phyloP scores from a whole-genome alignment of 2,329 filamentous ascomycete genomes.

The Chalaropsis thielavioides region DNA sequence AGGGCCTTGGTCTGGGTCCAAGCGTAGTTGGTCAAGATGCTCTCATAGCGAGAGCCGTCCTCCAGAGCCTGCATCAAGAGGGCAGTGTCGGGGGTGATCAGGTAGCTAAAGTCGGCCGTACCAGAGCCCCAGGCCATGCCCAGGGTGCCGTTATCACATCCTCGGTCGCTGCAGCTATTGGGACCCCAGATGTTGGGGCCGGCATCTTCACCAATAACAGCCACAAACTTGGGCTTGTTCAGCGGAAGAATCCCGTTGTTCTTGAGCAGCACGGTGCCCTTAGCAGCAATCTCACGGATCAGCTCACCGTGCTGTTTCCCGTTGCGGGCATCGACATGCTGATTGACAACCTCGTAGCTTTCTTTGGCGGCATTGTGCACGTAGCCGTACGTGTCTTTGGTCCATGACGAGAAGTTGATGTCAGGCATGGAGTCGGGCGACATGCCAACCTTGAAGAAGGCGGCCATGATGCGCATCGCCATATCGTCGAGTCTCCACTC shows the following conservation, averaged over 20 bases:
- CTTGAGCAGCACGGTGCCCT: constrained; percentile 80
- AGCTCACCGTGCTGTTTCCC: constrained; percentile 51
- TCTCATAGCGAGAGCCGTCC: constrained; percentile 47
- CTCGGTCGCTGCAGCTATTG: constrained; percentile 62
- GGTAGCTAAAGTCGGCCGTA: constrained; percentile 58
- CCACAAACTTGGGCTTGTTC: constrained; percentile 60
- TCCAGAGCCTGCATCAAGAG: constrained; percentile 47
- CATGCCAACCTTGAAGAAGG: constrained; percentile 52
- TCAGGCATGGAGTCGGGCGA: constrained; percentile 32
- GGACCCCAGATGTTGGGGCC: constrained; percentile 59
- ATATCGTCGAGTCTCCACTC: constrained; percentile 85
- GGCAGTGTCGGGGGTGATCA: constrained; percentile 58
- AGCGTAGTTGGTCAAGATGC: constrained; percentile 51
- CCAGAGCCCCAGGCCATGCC: constrained; percentile 73
- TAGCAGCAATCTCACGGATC: constrained; percentile 63
- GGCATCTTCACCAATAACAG: constrained; percentile 71
- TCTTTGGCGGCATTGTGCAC: constrained; percentile 48
- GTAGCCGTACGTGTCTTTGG: constrained; percentile 56
- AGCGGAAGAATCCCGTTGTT: constrained; percentile 65
- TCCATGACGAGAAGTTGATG: constrained; percentile 86
- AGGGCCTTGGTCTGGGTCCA: constrained; percentile 47
- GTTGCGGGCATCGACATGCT: constrained; percentile 68
- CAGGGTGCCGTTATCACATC: constrained; percentile 45
- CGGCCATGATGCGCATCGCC: constrained; percentile 66
- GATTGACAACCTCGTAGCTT: constrained; percentile 55